Evolutionary conservation across 2,329 filamentous ascomycete genomes (phyloP).

Genomic region (Colletotrichum magnum): DNA sequence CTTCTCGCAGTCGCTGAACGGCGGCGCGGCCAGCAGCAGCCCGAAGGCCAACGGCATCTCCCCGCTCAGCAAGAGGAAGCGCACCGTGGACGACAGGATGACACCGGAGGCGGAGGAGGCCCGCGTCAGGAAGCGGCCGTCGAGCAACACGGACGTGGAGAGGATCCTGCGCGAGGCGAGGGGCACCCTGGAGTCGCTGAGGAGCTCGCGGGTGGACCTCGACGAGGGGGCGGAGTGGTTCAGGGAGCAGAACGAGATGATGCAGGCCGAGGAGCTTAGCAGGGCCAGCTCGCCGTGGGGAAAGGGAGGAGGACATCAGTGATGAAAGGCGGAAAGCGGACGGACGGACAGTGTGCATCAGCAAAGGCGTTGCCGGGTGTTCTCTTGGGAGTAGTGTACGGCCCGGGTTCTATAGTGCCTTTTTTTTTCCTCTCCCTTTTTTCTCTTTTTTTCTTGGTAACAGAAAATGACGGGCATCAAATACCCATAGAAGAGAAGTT

Average conservation of each 20-base stretch:
- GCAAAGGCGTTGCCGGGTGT: constrained; percentile 34
- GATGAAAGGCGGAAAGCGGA: constrained; percentile 5
- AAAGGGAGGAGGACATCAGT: constrained; percentile 38
- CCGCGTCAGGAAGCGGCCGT: constrained; percentile 45
- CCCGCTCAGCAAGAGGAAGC: constrained; percentile 44
- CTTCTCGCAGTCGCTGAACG: constrained; percentile 40
- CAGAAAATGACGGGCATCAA: constrained; percentile 18
- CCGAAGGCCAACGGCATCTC: constrained; percentile 38
- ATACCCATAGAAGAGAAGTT: constrained; percentile 37
- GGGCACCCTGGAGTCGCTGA: constrained; percentile 54
- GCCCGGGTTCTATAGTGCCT: constrained; percentile 25
- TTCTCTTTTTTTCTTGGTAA: constrained; percentile 14
- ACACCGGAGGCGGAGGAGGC: constrained; percentile 35
- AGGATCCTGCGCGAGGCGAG: constrained; percentile 58
- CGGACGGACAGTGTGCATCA: constrained; percentile 22
- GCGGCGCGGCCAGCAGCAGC: constrained; percentile 18
- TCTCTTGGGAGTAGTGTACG: constrained; percentile 32
- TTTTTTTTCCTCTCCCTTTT: constrained; percentile 15
- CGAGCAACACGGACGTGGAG: constrained; percentile 50
- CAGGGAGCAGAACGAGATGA: constrained; percentile 58
- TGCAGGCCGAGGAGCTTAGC: constrained; percentile 56
- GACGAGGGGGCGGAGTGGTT: constrained; percentile 64
- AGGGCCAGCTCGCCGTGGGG: constrained; percentile 53
- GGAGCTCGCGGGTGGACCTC: constrained; percentile 59
- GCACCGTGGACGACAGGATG: constrained; percentile 36